Base-by-base conservation (phyloP, 352 stramenopile genomes). In the Discostella stelligera region DNA sequence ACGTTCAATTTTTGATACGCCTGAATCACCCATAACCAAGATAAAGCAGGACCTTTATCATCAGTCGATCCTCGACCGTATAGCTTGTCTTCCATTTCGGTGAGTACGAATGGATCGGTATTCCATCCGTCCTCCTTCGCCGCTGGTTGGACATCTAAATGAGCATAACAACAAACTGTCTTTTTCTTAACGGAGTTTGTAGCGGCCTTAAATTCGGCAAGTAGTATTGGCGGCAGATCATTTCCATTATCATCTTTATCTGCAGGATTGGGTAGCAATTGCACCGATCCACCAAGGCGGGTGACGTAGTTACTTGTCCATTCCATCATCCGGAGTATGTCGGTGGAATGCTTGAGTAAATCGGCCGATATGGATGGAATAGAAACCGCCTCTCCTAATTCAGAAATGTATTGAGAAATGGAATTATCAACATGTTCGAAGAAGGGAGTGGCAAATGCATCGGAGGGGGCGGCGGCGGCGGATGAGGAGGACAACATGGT, bases 71-170 rank as follows among this genome's bases (percentile, higher is more conserved):
- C 90, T 50, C 90, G 68, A 20, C 90, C 90, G 72, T 86, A 94
- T 7, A 94, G 72, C 71, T 94, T 93, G 9, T 87, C 88, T 62
- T 94, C 84, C 27, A 74, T 81, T 66, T 91, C 85, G 4, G 88
- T 94, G 7, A 94, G 66, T 20, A 85, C 74, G 60, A 93, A 94
- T 6, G 90, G 90, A 70, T 94, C 87, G 11, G 85, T 86, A 62
- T 93, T 81, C 90, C 90, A 94, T 21, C 90, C 90, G 74, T 94
- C 90, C 23, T 89, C 81, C 18, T 79, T 82, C 3, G 64, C 41
- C 1, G 90, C 90, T n/a, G 90, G 90, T 66, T 94, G 88, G 5
- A 94, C 90, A 84, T 94, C 90, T 41, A 94, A 78, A 66, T 93
- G 88, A 11, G 86, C 88, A 70, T 93, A 93, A 7, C 88, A 87